Conservation (phyloP, 2,329 filamentous ascomycete genomes). For the Trichoderma sp. region DNA sequence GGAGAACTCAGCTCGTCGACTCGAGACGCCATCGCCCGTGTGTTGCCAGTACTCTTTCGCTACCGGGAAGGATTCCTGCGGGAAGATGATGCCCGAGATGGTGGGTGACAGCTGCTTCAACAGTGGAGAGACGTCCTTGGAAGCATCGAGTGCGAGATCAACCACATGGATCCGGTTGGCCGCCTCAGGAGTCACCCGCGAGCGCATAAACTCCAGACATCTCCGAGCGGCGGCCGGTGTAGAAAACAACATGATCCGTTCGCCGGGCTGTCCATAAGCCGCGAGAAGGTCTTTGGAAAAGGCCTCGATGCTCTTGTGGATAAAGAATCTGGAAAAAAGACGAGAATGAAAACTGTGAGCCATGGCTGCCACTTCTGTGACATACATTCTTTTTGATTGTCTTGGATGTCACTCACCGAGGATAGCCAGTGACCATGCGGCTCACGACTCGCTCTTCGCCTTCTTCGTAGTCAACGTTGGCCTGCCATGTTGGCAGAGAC, state of each 20-base stretch:
- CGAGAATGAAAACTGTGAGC: neutral
- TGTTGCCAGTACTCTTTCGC: constrained; percentile 99
- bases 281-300: constrained; percentile 70
- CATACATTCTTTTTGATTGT: neutral
- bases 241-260: constrained; percentile 82
- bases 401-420: constrained; percentile 58
- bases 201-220: constrained; percentile 72
- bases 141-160: constrained; percentile 63
- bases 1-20: constrained; percentile 88
- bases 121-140: constrained; percentile 53
- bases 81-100: constrained; percentile 72
- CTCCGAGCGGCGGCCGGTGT: constrained; percentile 68
- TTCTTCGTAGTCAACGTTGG: constrained; percentile 93
- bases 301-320: constrained; percentile 78
- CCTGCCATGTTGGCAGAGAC: constrained; percentile 87
- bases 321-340: constrained; percentile 73
- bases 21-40: constrained; percentile 88
- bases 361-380: neutral
- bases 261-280: constrained; percentile 61
- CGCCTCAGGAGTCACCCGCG: constrained; percentile 57
- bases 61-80: constrained; percentile 64
- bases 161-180: constrained; percentile 56
- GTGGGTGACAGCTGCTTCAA: constrained; percentile 60
- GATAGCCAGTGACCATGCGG: constrained; percentile 88
- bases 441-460: constrained; percentile 83